Evolutionary conservation across 1,284 basidiomycete genomes (phyloP).

Genomic region (Calocybe gambosa): DNA sequence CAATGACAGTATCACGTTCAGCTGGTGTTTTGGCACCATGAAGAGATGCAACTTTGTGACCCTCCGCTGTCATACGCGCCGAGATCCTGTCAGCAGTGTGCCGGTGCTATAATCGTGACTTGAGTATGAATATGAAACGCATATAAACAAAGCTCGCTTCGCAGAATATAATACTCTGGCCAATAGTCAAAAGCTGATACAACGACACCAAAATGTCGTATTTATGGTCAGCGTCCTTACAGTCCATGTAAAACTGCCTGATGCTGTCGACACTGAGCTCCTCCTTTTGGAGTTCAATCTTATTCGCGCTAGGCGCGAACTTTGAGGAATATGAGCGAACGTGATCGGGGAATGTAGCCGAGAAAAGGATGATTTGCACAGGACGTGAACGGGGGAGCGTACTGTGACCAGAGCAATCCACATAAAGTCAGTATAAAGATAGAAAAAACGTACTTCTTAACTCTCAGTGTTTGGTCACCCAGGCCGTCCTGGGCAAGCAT

Average conservation of each 20-base stretch:
- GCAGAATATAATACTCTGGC: conserved; percentile 97
- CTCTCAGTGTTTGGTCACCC: conserved; percentile 92
- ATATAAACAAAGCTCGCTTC: conserved; percentile 43
- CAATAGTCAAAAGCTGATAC: conserved; percentile 89
- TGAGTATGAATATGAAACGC: neutral
- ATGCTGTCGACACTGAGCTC: conserved; percentile 95
- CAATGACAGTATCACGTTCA: conserved; percentile 91
- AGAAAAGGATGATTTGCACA: conserved; percentile 93
- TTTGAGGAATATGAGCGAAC: conserved; percentile 87
- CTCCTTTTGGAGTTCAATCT: conserved; percentile 93
- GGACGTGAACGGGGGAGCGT: conserved; percentile 55
- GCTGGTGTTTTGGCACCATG: conserved; percentile 90
- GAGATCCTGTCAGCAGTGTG: conserved; percentile 93
- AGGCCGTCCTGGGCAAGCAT: conserved; percentile 96
- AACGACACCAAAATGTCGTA: conserved; percentile 93
- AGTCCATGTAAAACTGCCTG: conserved; percentile 98
- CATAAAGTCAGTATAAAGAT: conserved; percentile 5
- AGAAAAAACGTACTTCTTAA: conserved; percentile 75
- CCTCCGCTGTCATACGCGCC: conserved; percentile 84
- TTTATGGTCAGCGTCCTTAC: conserved; percentile 84
- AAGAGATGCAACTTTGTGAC: conserved; percentile 93
- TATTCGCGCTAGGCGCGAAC: conserved; percentile 93
- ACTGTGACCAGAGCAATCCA: conserved; percentile 29
- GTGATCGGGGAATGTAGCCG: conserved; percentile 94
- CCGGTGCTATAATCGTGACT: conserved; percentile 53